Base-by-base conservation (phyloP, 208 protist genomes). In the Trypanosoma cruzi region DNA sequence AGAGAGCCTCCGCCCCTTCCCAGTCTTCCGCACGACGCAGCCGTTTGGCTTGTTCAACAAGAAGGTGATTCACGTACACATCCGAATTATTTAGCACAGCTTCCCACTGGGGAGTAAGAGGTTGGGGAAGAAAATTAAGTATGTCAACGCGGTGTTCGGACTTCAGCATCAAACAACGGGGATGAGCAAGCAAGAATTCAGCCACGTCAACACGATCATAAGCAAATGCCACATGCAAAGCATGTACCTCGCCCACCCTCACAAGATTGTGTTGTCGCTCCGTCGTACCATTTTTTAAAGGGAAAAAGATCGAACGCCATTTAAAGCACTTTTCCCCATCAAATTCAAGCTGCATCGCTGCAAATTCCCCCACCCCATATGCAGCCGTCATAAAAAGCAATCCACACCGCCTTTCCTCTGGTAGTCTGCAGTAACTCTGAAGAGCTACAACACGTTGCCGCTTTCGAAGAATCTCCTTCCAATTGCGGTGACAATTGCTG, bases 401-500 rank as follows among this genome's bases (percentile, higher is more conserved):
- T 1, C 57, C 32, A 18, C 37, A 40, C 0, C 81, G 78, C 34
- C 50, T 61, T 10, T 61, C 26, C 24, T 54, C 37, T 28, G 77
- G 65, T 5, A 84, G 31, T 20, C 67, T 75, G 34, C 50, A 71
- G 73, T 86, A 87, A 56, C 46, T 64, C 20, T 64, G 20, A 67
- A 46, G 49, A 0, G 74, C 66, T 6, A 72, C 34, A 14, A 22
- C 36, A 4, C 61, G 28, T 22, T 68, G 70, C 37, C 70, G 72
- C 5, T 67, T 26, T 28, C 48, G 53, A 42, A 79, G 46, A 20
- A 80, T 36, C 26, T 56, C 72, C 24, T 37, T 50, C 85, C 85
- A 87, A 48, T 77, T 76, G 4, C 46, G 22, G 50, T 87, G 81
- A 59, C 81, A 86, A 13, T 72, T 61, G 49, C 71, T 79, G 65